Evolutionary conservation across 2,329 filamentous ascomycete genomes (phyloP).

Genomic region (Emericellopsis atlantica): DNA sequence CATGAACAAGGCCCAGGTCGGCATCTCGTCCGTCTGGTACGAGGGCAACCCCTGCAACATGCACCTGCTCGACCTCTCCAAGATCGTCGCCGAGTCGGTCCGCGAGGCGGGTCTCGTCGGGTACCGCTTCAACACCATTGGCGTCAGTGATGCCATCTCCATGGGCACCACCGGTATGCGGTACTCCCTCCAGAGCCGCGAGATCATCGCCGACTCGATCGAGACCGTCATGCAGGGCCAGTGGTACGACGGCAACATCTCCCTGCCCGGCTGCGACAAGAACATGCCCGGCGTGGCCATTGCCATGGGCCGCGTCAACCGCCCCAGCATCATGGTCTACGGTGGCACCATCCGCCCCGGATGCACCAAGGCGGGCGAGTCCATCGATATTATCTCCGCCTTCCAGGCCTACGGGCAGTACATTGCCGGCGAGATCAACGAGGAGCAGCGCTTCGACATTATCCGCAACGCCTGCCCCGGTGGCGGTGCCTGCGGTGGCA

Average conservation of each 20-base stretch:
- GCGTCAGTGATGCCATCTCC: constrained; percentile 92
- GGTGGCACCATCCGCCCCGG: constrained; percentile 90
- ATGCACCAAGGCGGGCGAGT: constrained; percentile 61
- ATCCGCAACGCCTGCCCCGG: constrained; percentile 72
- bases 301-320: constrained; percentile 89
- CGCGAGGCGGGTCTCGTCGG: constrained; percentile 67
- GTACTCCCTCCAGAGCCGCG: constrained; percentile 85
- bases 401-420: constrained; percentile 98
- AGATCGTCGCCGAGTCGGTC: constrained; percentile 53
- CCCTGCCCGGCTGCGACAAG: constrained; percentile 96
- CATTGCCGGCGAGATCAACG: constrained; percentile 79
- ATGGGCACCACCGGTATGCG: constrained; percentile 98
- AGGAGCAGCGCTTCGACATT: constrained; percentile 87
- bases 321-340: constrained; percentile 95
- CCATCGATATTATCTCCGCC: constrained; percentile 89
- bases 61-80: constrained; percentile 86
- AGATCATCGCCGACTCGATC: constrained; percentile 95
- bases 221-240: constrained; percentile 98
- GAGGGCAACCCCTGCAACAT: constrained; percentile 98
- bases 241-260: constrained; percentile 97
- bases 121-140: constrained; percentile 98
- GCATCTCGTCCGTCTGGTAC: constrained; percentile 97
- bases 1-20: constrained; percentile 93
- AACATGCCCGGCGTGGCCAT: constrained; percentile 94
- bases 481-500: constrained; percentile 62